Base-by-base conservation (phyloP, 257 asterid genomes). In the Craterostigma plantagineum region DNA sequence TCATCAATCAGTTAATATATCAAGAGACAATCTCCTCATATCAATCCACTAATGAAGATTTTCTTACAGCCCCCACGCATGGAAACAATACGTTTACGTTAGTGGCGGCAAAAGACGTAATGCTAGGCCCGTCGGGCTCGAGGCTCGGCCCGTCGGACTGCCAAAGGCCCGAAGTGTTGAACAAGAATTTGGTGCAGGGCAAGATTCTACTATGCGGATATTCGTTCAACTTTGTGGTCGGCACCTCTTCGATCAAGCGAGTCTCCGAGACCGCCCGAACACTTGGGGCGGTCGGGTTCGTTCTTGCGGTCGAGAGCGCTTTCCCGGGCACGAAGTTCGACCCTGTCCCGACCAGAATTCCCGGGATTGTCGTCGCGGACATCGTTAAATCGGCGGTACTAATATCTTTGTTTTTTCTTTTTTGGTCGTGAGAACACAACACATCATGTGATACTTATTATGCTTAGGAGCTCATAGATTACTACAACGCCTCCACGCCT, bases 161-260 rank as follows among this genome's bases (percentile, higher is more conserved):
- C 81, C 99, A 90, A 54, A 62, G 67, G 63, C 95, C 99, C 10
- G 95, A 83, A 66, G 73, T 83, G 62, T 46, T 90, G 43, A 90
- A 90, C 62, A 90, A 75, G 54, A 69, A 73, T 38, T 65, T 83
- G 68, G 95, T 90, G 57, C 68, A 69, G 59, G 99, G 95, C 33
- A 90, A 77, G 54, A 84, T 90, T 60, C 83, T 90, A 67, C 94
- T 90, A 23, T 90, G 99, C 56, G 99, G 99, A 46, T 83, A 83
- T 62, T 79, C 99, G 38, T 90, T 79, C 66, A 90, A 90, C 60
- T 90, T 90, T 54, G 84, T 79, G 37, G 60, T 68, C 43, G 99
- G 94, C 50, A 67, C 94, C 51, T 74, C 99, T 50, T 90, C 92
- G 11, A 68, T 90, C 44, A 90, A 90, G 69, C 75, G 54, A 55